Conservation (phyloP, 495 filamentous ascomycete genomes). For the Xylaria acuta region DNA sequence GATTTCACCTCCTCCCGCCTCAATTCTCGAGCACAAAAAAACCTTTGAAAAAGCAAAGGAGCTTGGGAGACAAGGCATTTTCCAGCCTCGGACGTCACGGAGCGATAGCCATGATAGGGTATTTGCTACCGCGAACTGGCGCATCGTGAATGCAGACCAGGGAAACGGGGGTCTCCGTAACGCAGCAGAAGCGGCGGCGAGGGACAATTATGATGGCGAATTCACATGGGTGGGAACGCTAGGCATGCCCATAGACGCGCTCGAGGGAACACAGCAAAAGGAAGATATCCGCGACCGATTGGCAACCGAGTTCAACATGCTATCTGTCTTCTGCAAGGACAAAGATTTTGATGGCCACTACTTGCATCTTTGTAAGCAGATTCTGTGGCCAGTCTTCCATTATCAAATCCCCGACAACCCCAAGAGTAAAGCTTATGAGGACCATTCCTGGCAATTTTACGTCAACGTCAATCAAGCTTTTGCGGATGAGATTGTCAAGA, state of each 20-base stretch:
- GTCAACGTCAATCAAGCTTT: conserved; percentile 88
- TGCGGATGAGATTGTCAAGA: conserved; percentile 83
- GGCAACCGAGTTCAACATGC: conserved; percentile 77
- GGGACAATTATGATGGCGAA: conserved; percentile 67
- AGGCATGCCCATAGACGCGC: conserved; percentile 87
- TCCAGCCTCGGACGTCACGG: conserved; percentile 53
- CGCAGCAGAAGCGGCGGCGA: conserved; percentile 76
- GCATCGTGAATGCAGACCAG: conserved; percentile 81
- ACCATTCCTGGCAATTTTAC: conserved; percentile 95
- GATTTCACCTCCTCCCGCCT: conserved; percentile 70
- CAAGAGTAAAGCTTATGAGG: conserved; percentile 95
- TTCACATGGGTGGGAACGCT: conserved; percentile 89
- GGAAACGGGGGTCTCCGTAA: conserved; percentile 92
- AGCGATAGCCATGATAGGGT: conserved; percentile 66
- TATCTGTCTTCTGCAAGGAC: conserved; percentile 83
- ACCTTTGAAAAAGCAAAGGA: conserved; percentile 61
- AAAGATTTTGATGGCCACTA: conserved; percentile 93
- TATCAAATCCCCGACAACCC: conserved; percentile 96
- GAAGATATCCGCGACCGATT: conserved; percentile 80
- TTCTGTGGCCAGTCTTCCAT: conserved; percentile 91
- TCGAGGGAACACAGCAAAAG: conserved; percentile 71
- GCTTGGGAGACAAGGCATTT: conserved; percentile 54
- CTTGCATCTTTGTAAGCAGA: conserved; percentile 89
- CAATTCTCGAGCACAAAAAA: conserved; percentile 67
- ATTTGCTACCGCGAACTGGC: conserved; percentile 75